These are phyloP conservation scores for Myriosclerotinia curreyana DNA, from an alignment of 2,329 filamentous ascomycete species.

Conservation along the genomic window DNA sequence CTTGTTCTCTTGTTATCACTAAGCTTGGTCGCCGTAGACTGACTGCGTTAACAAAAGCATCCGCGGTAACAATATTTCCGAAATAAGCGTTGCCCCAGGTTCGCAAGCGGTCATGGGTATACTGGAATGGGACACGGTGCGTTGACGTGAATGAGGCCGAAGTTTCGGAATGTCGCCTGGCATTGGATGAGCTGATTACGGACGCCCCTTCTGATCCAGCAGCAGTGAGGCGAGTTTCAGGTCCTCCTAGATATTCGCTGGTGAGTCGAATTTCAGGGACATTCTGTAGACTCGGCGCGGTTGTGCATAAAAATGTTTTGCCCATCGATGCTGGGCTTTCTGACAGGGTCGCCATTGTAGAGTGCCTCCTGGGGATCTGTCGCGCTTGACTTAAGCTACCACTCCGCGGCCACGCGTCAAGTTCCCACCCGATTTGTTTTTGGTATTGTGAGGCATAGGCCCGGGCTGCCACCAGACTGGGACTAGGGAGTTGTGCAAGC, in stretches of 20 bases:
- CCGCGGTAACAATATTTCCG: constrained; percentile 44
- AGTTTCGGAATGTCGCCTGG: neutral
- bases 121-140: constrained; percentile 30
- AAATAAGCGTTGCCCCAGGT: constrained; percentile 46
- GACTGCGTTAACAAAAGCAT: constrained; percentile 47
- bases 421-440: constrained; percentile 23
- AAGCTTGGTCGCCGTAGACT: constrained; percentile 41
- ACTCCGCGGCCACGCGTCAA: constrained; percentile 24
- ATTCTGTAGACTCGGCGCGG: neutral
- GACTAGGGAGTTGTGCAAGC: constrained; percentile 28
- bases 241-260: neutral
- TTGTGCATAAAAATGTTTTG: neutral
- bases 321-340: neutral
- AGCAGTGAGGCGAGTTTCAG: neutral
- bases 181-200: neutral
- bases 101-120: constrained; percentile 42
- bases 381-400: constrained; percentile 27
- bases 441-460: constrained; percentile 30
- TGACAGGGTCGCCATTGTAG: constrained; percentile 8
- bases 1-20: constrained; percentile 12
- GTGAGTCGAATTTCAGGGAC: neutral
- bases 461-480: constrained; percentile 33
- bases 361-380: constrained; percentile 29
- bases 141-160: neutral
- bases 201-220: neutral